phyloP scores from a whole-genome alignment of 306 rosid genomes.

The Potentilla sterilis region DNA sequence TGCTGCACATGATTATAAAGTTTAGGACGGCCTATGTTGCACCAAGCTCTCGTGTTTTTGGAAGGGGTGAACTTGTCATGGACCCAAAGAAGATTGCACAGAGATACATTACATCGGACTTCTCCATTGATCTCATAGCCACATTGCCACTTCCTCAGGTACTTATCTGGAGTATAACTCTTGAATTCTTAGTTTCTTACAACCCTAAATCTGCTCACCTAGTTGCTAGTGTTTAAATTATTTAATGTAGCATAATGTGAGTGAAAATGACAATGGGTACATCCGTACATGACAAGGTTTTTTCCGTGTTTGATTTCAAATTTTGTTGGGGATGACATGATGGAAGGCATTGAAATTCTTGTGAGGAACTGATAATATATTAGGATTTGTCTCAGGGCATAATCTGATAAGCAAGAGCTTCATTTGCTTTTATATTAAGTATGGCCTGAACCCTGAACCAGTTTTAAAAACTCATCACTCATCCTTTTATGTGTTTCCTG shows the following conservation, averaged over 20 bases:
- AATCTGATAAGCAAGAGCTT: conserved; percentile 3
- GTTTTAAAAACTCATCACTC: neutral
- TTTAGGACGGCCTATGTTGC: conserved; percentile 93
- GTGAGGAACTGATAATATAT: neutral
- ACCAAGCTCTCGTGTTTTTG: conserved; percentile 90
- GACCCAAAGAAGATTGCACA: conserved; percentile 83
- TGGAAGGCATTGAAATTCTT: neutral
- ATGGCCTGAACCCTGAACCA: neutral
- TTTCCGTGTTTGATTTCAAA: neutral
- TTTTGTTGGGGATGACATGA: neutral
- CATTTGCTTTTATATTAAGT: neutral
- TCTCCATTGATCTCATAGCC: conserved; percentile 90
- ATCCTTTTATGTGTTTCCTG: neutral
- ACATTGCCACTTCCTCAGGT: conserved; percentile 97
- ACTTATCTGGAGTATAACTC: conserved; percentile 16
- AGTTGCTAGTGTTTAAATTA: conserved; percentile 12
- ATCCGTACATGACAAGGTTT: neutral
- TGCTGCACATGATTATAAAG: conserved; percentile 82
- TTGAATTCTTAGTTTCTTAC: neutral
- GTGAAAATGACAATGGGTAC: neutral
- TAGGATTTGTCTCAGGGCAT: neutral
- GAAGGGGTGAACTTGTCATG: conserved; percentile 98
- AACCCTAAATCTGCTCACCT: conserved; percentile 14
- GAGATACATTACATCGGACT: conserved; percentile 81
- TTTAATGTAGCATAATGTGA: conserved; percentile 10